phyloP scores from a whole-genome alignment of 2,329 filamentous ascomycete species.

The Nakataea oryzae region DNA sequence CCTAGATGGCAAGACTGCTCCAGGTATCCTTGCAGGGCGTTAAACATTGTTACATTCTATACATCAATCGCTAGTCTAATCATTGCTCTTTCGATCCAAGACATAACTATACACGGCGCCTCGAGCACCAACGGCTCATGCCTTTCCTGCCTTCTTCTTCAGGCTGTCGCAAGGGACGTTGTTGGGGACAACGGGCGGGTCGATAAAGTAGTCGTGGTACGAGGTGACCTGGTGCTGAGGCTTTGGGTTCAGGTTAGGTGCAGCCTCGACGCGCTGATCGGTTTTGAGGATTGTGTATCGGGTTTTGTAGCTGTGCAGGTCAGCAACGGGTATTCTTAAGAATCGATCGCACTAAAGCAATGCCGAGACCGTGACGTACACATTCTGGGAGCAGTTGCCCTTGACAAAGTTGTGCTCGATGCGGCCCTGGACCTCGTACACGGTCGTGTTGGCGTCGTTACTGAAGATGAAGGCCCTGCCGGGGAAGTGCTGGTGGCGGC shows the following conservation, averaged over 20 bases:
- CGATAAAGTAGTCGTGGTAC: conserved; percentile 1
- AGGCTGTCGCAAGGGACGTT: background rate
- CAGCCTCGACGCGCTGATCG: background rate
- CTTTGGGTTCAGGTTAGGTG: background rate
- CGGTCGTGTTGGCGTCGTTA: background rate
- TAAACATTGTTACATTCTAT: background rate
- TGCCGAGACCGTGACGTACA: background rate
- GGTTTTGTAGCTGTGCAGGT: background rate
- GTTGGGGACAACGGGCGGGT: conserved; percentile 1
- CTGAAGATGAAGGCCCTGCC: background rate
- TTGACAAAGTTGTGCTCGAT: conserved; percentile 3
- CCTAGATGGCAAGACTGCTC: conserved; percentile 14
- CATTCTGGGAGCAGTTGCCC: conserved; percentile 1
- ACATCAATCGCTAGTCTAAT: background rate
- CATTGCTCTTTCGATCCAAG: too few relatives aligned
- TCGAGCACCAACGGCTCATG: too few relatives aligned
- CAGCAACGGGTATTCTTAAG: background rate
- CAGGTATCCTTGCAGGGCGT: conserved; percentile 4
- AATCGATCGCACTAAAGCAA: too few relatives aligned
- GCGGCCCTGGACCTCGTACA: conserved; percentile 1
- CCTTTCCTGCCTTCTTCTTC: background rate
- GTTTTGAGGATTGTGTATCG: conserved; percentile 1
- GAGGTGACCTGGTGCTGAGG: background rate
- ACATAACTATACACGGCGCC: too few relatives aligned
- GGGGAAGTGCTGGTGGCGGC: background rate